Conservation (phyloP, 2,329 filamentous ascomycete species). For the Colletotrichum neosansevieriae region DNA sequence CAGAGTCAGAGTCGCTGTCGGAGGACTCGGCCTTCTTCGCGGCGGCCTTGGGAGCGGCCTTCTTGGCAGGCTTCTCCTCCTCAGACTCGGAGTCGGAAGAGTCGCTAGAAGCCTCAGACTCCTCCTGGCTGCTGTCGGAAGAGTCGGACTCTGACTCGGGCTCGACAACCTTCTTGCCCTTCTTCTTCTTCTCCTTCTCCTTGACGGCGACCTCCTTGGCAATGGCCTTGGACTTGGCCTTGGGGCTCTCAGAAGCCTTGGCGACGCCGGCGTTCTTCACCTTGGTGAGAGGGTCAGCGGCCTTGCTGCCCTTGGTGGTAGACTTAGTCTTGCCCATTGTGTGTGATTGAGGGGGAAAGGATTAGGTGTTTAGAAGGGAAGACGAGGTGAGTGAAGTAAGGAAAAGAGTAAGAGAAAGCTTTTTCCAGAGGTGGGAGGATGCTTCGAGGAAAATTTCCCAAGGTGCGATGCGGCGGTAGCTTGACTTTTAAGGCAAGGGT, state of each 20-base stretch:
- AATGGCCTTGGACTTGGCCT: constrained; percentile 75
- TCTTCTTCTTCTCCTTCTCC: constrained; percentile 63
- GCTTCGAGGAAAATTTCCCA: constrained; percentile 17
- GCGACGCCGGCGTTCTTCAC: constrained; percentile 76
- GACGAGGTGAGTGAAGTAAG: not conserved
- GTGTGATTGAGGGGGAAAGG: not conserved
- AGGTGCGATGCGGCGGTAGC: constrained; percentile 28
- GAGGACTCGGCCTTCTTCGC: constrained; percentile 40
- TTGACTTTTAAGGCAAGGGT: constrained; percentile 39
- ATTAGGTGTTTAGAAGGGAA: constrained; percentile 7
- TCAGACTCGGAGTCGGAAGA: constrained; percentile 44
- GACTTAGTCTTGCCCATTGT: constrained; percentile 74
- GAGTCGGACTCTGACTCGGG: constrained; percentile 48
- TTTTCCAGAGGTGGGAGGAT: constrained; percentile 35
- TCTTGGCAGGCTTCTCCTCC: constrained; percentile 42
- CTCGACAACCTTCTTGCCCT: constrained; percentile 52
- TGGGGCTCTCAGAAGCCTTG: constrained; percentile 75
- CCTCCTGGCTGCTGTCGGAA: constrained; percentile 36
- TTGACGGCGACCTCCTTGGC: constrained; percentile 71
- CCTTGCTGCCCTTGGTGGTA: constrained; percentile 62
- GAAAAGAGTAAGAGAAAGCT: constrained; percentile 24
- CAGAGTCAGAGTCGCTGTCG: constrained; percentile 47
- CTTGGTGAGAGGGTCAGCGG: constrained; percentile 61
- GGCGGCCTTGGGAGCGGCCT: constrained; percentile 34
- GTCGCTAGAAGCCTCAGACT: constrained; percentile 34